Percentiles rank a stretch among this genome's conserved stretches.
Evolutionary conservation across 331 rosid species (phyloP).

Genomic region (Dryas integrifolia): DNA sequence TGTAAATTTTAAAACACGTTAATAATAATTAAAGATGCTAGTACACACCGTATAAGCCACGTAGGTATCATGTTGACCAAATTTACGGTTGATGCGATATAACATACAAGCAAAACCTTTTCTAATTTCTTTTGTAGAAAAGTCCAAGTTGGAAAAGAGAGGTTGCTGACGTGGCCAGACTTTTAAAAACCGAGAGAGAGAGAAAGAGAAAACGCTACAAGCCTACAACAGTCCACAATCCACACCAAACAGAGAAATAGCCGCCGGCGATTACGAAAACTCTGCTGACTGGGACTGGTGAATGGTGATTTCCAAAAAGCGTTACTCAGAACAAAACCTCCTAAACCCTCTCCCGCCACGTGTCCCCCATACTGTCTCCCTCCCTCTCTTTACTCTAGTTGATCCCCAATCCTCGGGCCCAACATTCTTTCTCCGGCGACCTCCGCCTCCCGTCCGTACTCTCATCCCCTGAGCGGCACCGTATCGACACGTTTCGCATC

Average conservation of each 20-base stretch:
- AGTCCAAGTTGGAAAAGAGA: background rate
- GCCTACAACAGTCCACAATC: background rate
- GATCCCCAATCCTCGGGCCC: conserved; percentile 32
- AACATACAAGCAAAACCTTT: background rate
- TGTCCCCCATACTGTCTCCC: background rate
- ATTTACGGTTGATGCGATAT: background rate
- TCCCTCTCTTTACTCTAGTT: conserved; percentile 1
- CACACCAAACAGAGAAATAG: conserved; percentile 22
- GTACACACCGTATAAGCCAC: too few relatives aligned
- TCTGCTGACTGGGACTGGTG: background rate
- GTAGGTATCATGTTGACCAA: background rate
- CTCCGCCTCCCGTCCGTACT: background rate
- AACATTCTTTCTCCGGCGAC: conserved; percentile 6
- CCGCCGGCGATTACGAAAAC: conserved; percentile 41
- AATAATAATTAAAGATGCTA: too few relatives aligned
- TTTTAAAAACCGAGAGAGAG: background rate
- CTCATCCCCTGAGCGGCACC: conserved; percentile 16
- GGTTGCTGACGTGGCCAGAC: background rate
- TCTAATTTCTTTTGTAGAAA: background rate
- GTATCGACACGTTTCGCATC: background rate
- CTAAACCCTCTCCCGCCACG: conserved; percentile 17
- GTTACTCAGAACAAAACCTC: too few relatives aligned
- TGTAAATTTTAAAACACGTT: too few relatives aligned
- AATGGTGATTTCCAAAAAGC: too few relatives aligned
- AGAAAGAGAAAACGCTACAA: background rate